Evolutionary conservation across 2,329 filamentous ascomycete genomes (phyloP), one percentile per base, ranked within the genome.

Genomic region (Hypoxylon rubiginosum): DNA sequence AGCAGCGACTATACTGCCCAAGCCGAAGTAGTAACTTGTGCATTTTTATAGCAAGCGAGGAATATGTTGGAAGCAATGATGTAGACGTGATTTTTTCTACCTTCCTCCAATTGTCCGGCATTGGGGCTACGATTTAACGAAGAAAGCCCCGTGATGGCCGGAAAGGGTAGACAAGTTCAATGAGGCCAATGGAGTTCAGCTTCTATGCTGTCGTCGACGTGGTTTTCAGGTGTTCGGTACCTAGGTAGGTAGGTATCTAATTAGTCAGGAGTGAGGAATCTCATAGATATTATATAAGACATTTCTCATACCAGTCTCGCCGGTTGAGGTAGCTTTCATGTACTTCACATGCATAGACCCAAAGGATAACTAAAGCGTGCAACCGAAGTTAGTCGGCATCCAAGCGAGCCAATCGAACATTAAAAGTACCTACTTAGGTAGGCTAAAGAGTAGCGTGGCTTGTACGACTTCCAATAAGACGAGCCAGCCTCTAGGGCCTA

Each of bases 1-100:
- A 53, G 52, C 58, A 66, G 55, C 56, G 67, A 64, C 58, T 61
- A 26, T 68, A 64, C n/a, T 41, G 64, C 49, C 62, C 61, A 17
- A 70, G 53, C 24, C 55, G 62, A 39, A 59, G 13, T 15, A 70
- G n/a, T 41, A 64, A 17, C 28, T 65, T 66, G 13, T 66, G 56
- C 67, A 70, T 68, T 50, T 17, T 57, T 43, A n/a, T 28, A 41
- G 51, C 11, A 13, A 58, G 39, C 7, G 28, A 28, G 36, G 34
- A 53, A 28, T 32, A 36, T 32, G 19, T 34, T 9, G 13, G 26
- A 15, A 46, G 4, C 30, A n/a, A 7, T 49, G 17, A 17, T 19
- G 51, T 17, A 32, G 41, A 13, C 34, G 34, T 6, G 13, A 61
- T 28, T 41, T 13, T 43, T 57, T 32, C 19, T 46, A 17, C 19